Evolutionary conservation across 78 protist genomes (phyloP).

Genomic region (Dictyostelium purpureum): DNA sequence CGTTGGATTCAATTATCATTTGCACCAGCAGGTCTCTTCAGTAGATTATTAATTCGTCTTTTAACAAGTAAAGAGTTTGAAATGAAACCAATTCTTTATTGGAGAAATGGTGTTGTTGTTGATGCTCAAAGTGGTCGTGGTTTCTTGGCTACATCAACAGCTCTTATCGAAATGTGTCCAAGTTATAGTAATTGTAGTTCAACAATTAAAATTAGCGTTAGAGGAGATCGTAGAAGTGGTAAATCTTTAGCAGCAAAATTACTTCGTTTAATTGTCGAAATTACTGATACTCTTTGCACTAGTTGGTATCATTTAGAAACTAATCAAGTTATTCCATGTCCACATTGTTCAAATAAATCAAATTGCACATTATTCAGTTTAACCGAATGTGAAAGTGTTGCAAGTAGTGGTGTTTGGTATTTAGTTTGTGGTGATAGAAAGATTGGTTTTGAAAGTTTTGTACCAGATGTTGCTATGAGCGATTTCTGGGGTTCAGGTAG

Average conservation of each 20-base stretch:
- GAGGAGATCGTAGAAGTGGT: conserved; percentile 50
- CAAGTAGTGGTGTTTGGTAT: conserved; percentile 54
- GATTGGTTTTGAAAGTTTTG: conserved; percentile 57
- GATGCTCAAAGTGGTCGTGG: neutral
- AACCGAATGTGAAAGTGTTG: conserved; percentile 37
- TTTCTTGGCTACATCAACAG: neutral
- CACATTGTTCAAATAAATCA: conserved; percentile 27
- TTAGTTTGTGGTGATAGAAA: conserved; percentile 27
- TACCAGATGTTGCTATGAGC: conserved; percentile 68
- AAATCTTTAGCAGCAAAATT: conserved; percentile 50
- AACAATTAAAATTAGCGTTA: conserved; percentile 30
- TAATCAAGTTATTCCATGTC: conserved; percentile 47
- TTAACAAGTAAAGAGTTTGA: conserved; percentile 27
- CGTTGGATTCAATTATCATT: conserved; percentile 74
- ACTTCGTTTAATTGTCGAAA: conserved; percentile 58
- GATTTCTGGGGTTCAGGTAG: conserved; percentile 67
- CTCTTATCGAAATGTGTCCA: conserved; percentile 47
- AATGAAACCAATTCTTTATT: conserved; percentile 61
- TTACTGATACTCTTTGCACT: conserved; percentile 32
- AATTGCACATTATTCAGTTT: conserved; percentile 21
- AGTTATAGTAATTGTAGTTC: neutral
- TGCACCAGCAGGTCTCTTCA: conserved; percentile 62
- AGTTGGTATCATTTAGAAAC: conserved; percentile 70
- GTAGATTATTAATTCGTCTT: conserved; percentile 53
- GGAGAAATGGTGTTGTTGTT: conserved; percentile 68